Evolutionary conservation across 2,329 filamentous ascomycete genomes (phyloP).

Genomic region (Pseudocercospora fijiensis): DNA sequence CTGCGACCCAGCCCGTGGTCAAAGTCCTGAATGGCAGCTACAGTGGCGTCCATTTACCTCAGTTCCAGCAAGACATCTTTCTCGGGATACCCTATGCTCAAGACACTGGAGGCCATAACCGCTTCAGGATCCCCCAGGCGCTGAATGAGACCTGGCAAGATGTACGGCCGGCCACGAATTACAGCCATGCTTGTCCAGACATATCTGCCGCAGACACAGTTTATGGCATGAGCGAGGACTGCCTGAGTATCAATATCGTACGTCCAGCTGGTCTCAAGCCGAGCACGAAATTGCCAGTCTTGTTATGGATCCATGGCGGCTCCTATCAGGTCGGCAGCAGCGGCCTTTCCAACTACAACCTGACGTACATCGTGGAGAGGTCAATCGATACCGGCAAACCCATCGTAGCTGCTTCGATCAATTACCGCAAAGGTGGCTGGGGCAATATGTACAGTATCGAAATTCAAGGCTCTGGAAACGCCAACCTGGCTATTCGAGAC

Average conservation of each 20-base stretch:
- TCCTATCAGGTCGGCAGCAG: conserved; percentile 26
- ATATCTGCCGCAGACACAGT: conserved; percentile 14
- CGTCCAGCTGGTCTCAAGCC: conserved; percentile 50
- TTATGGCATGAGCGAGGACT: conserved; percentile 48
- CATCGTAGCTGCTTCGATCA: conserved; percentile 60
- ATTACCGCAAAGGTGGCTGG: conserved; percentile 65
- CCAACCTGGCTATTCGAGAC: conserved; percentile 48
- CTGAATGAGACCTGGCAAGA: conserved; percentile 24
- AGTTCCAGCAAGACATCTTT: conserved; percentile 49
- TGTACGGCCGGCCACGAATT: conserved; percentile 17
- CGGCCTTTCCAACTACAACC: conserved; percentile 52
- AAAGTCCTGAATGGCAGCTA: conserved; percentile 43
- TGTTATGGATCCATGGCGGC: conserved; percentile 59
- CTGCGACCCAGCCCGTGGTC: conserved; percentile 3
- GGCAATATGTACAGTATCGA: conserved; percentile 64
- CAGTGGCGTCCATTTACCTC: conserved; percentile 39
- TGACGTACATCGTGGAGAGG: conserved; percentile 58
- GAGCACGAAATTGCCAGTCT: conserved; percentile 51
- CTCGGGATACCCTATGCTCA: conserved; percentile 45
- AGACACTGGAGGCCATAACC: conserved; percentile 35
- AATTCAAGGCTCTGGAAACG: conserved; percentile 55
- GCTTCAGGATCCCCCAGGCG: conserved; percentile 35
- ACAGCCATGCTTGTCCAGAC: conserved; percentile 26
- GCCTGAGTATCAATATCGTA: conserved; percentile 62
- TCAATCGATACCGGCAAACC: conserved; percentile 45